Percentiles rank a stretch among this genome's conserved stretches.
phyloP scores from a whole-genome alignment of 768 basidiomycete genomes.

The Crassisporium funariophilum region DNA sequence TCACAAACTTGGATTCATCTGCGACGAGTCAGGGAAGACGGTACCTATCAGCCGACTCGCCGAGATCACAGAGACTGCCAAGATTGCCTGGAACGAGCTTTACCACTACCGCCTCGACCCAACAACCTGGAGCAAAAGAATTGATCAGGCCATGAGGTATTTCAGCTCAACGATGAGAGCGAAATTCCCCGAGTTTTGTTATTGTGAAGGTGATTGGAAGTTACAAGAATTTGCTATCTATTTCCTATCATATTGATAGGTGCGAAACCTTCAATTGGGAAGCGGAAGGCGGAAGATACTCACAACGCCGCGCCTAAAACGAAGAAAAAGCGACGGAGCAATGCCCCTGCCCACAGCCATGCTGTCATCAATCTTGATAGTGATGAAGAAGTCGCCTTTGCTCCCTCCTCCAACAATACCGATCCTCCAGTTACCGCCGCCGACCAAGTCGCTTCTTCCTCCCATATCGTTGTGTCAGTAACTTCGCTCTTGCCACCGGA shows the following conservation, averaged over 20 bases:
- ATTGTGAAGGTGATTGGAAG: too few species aligned
- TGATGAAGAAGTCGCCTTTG: not conserved
- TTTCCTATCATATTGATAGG: not conserved
- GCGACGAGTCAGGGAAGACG: not conserved
- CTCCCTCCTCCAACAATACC: not conserved
- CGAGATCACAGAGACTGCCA: slow-evolving; percentile 3
- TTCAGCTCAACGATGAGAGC: not conserved
- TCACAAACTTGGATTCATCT: slow-evolving; percentile 2
- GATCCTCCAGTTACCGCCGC: not conserved
- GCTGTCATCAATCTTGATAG: not conserved
- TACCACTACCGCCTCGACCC: not conserved
- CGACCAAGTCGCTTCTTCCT: not conserved
- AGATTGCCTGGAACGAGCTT: slow-evolving; percentile 1
- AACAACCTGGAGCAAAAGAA: not conserved
- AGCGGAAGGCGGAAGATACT: not conserved
- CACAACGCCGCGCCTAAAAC: not conserved
- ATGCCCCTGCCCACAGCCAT: not conserved
- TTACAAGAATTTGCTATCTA: too few species aligned
- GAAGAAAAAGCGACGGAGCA: not conserved
- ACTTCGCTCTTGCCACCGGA: not conserved
- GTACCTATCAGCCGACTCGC: not conserved
- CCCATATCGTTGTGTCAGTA: not conserved
- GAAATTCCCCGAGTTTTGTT: not conserved
- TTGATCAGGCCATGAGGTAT: not conserved
- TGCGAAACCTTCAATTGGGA: not conserved